Evolutionary conservation across 2,329 filamentous ascomycete genomes (phyloP).

Genomic region (Stagonosporopsis cucurbitacearum): DNA sequence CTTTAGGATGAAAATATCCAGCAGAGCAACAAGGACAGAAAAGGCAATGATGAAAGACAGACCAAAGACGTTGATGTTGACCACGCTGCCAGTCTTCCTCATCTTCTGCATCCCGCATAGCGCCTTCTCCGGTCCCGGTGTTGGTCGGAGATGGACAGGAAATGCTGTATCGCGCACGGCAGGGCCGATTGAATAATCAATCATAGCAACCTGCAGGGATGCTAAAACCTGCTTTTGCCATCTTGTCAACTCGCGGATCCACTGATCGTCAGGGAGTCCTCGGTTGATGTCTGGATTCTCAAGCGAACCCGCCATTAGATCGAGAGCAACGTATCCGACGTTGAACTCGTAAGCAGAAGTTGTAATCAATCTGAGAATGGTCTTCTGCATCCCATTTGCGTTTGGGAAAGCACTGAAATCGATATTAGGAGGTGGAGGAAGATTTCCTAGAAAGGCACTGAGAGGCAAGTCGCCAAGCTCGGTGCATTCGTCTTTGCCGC

Average conservation of each 20-base stretch:
- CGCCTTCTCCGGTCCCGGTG: constrained; percentile 18
- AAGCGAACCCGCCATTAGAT: constrained; percentile 1
- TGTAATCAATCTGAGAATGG: constrained; percentile 10
- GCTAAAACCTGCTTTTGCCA: constrained; percentile 30
- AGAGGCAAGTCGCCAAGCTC: constrained; percentile 6
- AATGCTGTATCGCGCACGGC: constrained; percentile 4
- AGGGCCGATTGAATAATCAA: constrained; percentile 24
- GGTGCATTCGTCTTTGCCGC: constrained; percentile 7
- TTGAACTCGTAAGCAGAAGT: constrained; percentile 12
- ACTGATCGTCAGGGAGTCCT: constrained; percentile 25
- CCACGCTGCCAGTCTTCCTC: constrained; percentile 27
- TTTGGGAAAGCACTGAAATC: constrained; percentile 18
- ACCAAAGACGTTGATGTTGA: constrained; percentile 34
- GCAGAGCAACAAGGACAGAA: constrained; percentile 14
- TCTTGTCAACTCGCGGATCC: constrained; percentile 25
- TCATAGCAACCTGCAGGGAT: constrained; percentile 18
- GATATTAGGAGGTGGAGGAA: constrained; percentile 12
- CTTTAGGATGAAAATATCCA: constrained; percentile 23
- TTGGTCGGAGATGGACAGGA: background rate
- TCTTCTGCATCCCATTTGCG: constrained; percentile 21
- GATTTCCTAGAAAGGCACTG: constrained; percentile 2
- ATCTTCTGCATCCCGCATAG: constrained; percentile 26
- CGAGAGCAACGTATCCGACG: background rate
- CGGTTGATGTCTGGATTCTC: constrained; percentile 4
- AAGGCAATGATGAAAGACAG: constrained; percentile 26